Conservation (phyloP, 2,329 filamentous ascomycete genomes). For the Stachybotrys echinatus region DNA sequence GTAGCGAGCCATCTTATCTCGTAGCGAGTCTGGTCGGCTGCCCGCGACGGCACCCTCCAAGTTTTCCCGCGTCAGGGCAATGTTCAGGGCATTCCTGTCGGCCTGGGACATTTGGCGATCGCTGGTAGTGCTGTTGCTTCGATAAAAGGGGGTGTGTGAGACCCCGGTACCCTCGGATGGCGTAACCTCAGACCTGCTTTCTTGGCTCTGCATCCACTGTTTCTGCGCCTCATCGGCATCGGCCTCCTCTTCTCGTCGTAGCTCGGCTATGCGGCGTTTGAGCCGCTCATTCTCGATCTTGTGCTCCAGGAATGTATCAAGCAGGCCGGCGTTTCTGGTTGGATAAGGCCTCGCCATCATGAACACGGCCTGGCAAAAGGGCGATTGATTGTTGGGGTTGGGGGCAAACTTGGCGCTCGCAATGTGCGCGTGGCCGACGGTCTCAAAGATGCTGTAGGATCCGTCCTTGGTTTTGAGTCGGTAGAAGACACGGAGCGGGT, state of each 20-base stretch:
- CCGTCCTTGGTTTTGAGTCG: conserved; percentile 72
- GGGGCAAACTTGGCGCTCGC: conserved; percentile 61
- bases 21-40: conserved; percentile 67
- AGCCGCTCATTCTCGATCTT: conserved; percentile 94
- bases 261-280: conserved; percentile 74
- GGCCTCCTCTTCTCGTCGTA: conserved; percentile 80
- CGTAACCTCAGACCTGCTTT: conserved; percentile 48
- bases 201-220: conserved; percentile 55
- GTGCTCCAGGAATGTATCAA: conserved; percentile 93
- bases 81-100: conserved; percentile 59
- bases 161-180: conserved; percentile 39
- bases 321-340: conserved; percentile 75
- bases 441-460: conserved; percentile 76
- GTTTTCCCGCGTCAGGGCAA: conserved; percentile 72
- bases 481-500: conserved; percentile 78
- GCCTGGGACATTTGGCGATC: conserved; percentile 56
- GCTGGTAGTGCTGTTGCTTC: conserved; percentile 30
- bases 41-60: conserved; percentile 66
- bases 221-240: conserved; percentile 64
- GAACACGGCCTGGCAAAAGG: conserved; percentile 84
- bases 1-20: conserved; percentile 79
- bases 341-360: conserved; percentile 90
- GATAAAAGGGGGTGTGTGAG: conserved; percentile 23
- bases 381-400: conserved; percentile 57
- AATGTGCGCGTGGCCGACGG: conserved; percentile 88